Conservation (phyloP, 306 rosid species). For the Luffa aegyptiaca region DNA sequence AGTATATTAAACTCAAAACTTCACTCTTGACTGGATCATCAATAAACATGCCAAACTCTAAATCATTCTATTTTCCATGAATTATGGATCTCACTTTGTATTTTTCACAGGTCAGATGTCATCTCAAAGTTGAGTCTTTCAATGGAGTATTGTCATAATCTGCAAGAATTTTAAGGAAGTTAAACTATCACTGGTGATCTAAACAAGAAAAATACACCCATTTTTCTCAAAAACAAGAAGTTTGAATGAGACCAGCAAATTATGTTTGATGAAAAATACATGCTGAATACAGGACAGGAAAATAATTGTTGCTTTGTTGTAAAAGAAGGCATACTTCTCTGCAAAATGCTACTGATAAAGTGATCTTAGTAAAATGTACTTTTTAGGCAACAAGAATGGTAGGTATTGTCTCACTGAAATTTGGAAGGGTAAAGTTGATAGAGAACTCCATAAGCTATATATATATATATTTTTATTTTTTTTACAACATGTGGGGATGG, state of each 20-base stretch:
- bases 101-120: slow-evolving; percentile 7
- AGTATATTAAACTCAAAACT: neutral
- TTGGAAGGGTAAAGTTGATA: neutral
- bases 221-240: neutral
- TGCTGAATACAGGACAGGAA: neutral
- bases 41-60: neutral
- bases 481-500: too few species aligned
- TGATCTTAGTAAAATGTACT: neutral
- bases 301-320: neutral
- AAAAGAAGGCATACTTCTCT: neutral
- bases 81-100: neutral
- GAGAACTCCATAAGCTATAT: neutral
- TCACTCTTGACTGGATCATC: neutral
- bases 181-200: neutral
- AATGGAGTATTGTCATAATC: slow-evolving; percentile 35
- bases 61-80: neutral
- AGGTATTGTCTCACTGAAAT: neutral
- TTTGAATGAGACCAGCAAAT: neutral
- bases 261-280: neutral
- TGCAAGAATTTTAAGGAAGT: slow-evolving; percentile 4
- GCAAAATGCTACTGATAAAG: neutral
- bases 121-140: slow-evolving; percentile 15
- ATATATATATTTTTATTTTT: too few species aligned
- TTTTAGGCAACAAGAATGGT: neutral
- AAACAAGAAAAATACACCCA: neutral